Base-by-base conservation (phyloP, 495 filamentous ascomycete genomes). In the Echria macrotheca region DNA sequence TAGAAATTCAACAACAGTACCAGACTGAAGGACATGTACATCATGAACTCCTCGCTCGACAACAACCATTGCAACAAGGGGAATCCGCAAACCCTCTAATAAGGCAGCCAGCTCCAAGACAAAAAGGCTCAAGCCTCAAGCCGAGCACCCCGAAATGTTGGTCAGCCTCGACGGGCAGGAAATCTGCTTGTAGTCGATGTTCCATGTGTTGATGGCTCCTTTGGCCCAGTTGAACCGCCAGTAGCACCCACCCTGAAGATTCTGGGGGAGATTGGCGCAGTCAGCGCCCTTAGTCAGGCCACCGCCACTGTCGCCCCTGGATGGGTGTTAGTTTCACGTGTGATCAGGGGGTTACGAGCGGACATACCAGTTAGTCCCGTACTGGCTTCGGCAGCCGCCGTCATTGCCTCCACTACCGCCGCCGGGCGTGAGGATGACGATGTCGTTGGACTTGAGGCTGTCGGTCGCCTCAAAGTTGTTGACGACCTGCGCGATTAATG, bases 381-480 rank as follows among this genome's bases (percentile, higher is more conserved):
- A 52, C 33, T 52, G 49, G 29, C 26, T 19, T 4, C 49, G 39
- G 23, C 49, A 52, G 3, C 49, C 49, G 22, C 45, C 49, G 8
- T 38, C 36, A 1, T 37, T 31, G 5, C 40, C 40, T 5, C 49
- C 49, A 28, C 44, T 41, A 11, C 49, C 49, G 3, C 49, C 49
- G 31, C 49, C 49, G 1, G 49, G 49, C 2, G 49, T 52, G 23
- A 44, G 38, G 40, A 52, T 45, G 32, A 52, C 38, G 31, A 52
- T 17, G 18, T 52, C 49, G 15, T 52, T 52, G 26, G 41, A 22
- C 11, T 15, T 24, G 37, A 5, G 21, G 8, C 36, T 50, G 5
- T 36, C 42, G 7, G 22, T 42, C 17, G 22, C 36, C 26, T 38
- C 47, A 36, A 40, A 40, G 36, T 44, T 37, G 12, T 52, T 52